Base-by-base conservation (phyloP, 116 monocot genomes). In the Posidonia oceanica region DNA sequence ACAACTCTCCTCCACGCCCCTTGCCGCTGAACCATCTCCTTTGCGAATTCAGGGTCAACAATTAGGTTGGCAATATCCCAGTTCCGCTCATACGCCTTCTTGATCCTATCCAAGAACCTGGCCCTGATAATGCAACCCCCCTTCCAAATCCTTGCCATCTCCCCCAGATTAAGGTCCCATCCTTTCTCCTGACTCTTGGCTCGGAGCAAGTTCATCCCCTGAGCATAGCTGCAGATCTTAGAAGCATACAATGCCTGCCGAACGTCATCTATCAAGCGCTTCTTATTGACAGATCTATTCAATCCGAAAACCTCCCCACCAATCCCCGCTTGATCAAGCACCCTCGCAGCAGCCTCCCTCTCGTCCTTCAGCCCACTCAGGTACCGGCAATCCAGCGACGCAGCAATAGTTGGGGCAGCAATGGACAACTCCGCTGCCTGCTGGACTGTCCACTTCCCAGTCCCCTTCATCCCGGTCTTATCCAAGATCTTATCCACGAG, bases 121-220 rank as follows among this genome's bases (percentile, higher is more conserved):
- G 79, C 83, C 71, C 83, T 48, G 42, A 83, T 83, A 55, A 83
- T 83, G 72, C 83, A 83, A 5, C 83, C 83, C 6, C 83, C 83
- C 58, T 79, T 78, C 83, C 83, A 83, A 54, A 83, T 83, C 72
- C 79, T 74, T 13, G 83, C 83, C 36, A 83, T 55, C 62, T 83
- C 79, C 18, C 83, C 73, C 63, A 83, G 65, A 29, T 83, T 61
- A 36, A 83, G 78, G 57, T 76, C 39, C 83, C 83, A 83, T 11
- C 72, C 75, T 68, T 79, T 75, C 76, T 83, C 83, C 52, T 72
- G 36, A 29, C 79, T 78, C 83, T 78, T 79, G 10, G 75, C 72
- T 5, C 68, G 66, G 13, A 83, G 42, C 20, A 83, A 63, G 60
- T 83, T 78, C 79, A 83, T 79, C n/a, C 83, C 83, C 63, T 83